Evolutionary conservation across 2,329 filamentous ascomycete genomes (phyloP), one percentile per base, ranked within the genome.

Genomic region (Cladosporium sp.): DNA sequence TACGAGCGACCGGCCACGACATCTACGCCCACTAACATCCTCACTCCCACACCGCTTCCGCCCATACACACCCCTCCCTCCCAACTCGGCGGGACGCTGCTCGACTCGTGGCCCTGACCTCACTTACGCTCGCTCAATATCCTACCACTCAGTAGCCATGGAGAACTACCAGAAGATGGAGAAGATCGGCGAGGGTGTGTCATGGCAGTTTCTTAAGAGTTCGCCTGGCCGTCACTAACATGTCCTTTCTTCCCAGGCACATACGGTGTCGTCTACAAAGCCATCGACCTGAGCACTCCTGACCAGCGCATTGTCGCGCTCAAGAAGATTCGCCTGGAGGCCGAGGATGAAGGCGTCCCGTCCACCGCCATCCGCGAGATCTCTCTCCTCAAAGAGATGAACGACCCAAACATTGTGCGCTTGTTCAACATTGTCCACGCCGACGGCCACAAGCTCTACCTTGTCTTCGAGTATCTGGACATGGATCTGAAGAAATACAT

Each of bases 91-190:
- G 39, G 38, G 37, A 43, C 40, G 36, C 38, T 56, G 52, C 19
- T 42, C 34, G 39, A 40, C 40, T 8, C 15, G 25, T 47, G 15
- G 43, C 28, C 22, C 14, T 28, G 25, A 40, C 39, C 19, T 34
- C 42, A 55, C 38, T 38, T 40, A 55, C 37, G 25, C 22, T 40
- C 45, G n/a, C 39, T 39, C 51, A 17, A 15, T 20, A 28, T 36
- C 17, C 17, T 20, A n/a, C n/a, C 43, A 37, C 51, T 45, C 22
- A 47, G 19, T 50, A 28, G 54, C 52, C 66, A 96, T 96, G 92
- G 91, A 96, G 76, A 95, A 96, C 78, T 96, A 96, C 76, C 90
- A 96, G 78, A 95, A 95, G 80, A 84, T 96, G 71, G 92, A 96
- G 80, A 96, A 96, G 82, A 92, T 96, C 70, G 92, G 92, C 76